phyloP scores from a whole-genome alignment of 2,329 filamentous ascomycete genomes.

The Sporothrix luriei region DNA sequence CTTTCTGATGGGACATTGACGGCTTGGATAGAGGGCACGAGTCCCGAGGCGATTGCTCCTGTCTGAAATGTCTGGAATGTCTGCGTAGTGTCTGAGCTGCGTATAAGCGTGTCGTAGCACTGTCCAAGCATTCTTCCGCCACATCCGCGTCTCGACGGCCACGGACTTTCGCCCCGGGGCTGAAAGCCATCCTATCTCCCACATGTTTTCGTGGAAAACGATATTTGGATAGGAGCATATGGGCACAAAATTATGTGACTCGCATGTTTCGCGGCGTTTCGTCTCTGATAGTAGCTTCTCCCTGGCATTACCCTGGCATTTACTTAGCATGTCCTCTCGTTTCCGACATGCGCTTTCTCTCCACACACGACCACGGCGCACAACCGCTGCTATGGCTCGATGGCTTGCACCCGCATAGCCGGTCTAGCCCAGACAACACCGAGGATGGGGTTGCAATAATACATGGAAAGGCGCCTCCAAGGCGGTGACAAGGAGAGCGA shows the following conservation, averaged over 20 bases:
- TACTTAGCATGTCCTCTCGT: not conserved
- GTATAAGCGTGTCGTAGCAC: not conserved
- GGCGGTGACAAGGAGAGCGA: not conserved
- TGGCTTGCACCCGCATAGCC: slow-evolving; percentile 13
- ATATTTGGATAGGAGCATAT: not conserved
- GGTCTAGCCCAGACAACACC: not conserved
- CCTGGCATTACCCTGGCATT: too few species aligned
- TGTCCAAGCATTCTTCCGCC: slow-evolving; percentile 15
- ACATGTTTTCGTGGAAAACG: not conserved
- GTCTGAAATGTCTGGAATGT: not conserved
- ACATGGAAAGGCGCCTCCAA: not conserved
- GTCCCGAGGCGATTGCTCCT: not conserved
- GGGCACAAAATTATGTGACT: not conserved
- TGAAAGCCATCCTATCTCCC: not conserved
- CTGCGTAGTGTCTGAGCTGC: too few species aligned
- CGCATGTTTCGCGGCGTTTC: too few species aligned
- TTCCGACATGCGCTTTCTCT: not conserved
- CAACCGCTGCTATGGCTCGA: slow-evolving; percentile 5
- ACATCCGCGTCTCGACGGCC: too few species aligned
- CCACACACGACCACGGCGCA: slow-evolving; percentile 6
- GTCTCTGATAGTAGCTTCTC: too few species aligned
- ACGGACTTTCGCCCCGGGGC: slow-evolving; percentile 19
- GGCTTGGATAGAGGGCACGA: not conserved
- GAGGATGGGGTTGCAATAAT: not conserved
- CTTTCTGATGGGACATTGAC: not conserved